Conservation (phyloP, 2,329 filamentous ascomycete species). For the Leptographium wingfieldii region DNA sequence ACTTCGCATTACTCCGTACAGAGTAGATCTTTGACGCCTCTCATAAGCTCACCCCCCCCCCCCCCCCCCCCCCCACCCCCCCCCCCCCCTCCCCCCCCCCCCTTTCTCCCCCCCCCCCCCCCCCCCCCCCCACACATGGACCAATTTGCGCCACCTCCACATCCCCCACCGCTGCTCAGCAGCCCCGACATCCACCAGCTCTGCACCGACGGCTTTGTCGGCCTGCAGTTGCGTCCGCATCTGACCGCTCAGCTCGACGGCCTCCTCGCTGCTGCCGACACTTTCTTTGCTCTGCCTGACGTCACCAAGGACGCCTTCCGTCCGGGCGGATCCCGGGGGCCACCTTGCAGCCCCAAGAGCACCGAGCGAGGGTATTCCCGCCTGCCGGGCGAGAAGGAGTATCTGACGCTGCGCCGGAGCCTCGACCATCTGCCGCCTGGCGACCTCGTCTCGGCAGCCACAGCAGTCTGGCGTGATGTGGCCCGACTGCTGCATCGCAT, state of each 20-base stretch:
- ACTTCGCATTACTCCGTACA: no score
- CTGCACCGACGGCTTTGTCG: constrained; percentile 12
- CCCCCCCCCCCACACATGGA: not conserved
- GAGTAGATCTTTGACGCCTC: no score
- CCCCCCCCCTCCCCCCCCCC: not conserved
- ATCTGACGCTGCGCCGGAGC: constrained; percentile 12
- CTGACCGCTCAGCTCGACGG: constrained; percentile 3
- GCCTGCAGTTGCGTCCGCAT: constrained; percentile 7
- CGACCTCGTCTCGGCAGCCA: not conserved
- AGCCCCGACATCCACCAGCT: constrained; percentile 9
- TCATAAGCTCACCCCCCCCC: no score
- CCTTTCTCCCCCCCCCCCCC: not conserved
- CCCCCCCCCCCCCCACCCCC: not conserved
- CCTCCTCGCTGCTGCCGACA: constrained; percentile 6
- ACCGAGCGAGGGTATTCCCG: constrained; percentile 13
- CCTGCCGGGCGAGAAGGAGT: constrained; percentile 13
- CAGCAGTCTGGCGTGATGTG: constrained; percentile 11
- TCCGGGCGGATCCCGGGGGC: constrained; percentile 2
- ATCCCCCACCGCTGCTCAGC: constrained; percentile 12
- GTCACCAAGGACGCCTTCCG: constrained; percentile 7
- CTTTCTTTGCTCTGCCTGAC: constrained; percentile 9
- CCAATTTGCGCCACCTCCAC: constrained; percentile 5
- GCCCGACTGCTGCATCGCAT: constrained; percentile 13
- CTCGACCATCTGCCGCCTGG: constrained; percentile 8
- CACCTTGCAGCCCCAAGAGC: constrained; percentile 4